phyloP scores from a whole-genome alignment of 139 green algal species.

The Pycnococcus provasolii region DNA sequence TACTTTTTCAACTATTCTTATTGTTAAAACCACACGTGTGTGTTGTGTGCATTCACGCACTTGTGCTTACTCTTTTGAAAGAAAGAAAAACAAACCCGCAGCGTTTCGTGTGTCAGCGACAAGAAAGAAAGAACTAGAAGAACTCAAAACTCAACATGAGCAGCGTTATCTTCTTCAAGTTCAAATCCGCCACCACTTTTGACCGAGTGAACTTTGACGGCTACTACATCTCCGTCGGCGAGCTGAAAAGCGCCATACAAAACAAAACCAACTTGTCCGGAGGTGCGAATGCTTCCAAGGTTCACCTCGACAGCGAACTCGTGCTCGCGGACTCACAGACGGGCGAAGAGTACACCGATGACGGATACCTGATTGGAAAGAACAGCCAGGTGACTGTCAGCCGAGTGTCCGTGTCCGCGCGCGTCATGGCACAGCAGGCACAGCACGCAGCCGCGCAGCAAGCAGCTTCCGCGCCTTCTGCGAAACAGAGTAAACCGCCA shows the following conservation, averaged over 20 bases:
- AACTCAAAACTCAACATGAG: too few species aligned
- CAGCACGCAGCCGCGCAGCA: too few species aligned
- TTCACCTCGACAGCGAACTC: conserved; percentile 4
- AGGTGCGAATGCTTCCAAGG: background rate
- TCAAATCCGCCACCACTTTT: conserved; percentile 35
- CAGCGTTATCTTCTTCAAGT: conserved; percentile 33
- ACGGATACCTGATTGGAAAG: conserved; percentile 9
- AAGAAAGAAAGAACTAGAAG: too few species aligned
- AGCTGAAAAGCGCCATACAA: conserved; percentile 37
- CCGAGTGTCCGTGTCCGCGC: conserved; percentile 20
- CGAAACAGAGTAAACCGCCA: too few species aligned
- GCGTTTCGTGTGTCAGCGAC: too few species aligned
- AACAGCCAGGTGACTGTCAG: conserved; percentile 37
- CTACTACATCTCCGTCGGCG: conserved; percentile 36
- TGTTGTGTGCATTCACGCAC: too few species aligned
- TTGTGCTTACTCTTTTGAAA: too few species aligned
- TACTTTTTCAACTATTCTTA: too few species aligned
- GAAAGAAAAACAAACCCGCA: too few species aligned
- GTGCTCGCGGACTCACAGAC: conserved; percentile 9
- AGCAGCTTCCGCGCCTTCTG: too few species aligned
- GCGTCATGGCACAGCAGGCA: too few species aligned
- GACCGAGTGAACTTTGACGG: conserved; percentile 38
- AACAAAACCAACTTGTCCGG: conserved; percentile 12
- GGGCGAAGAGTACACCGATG: conserved; percentile 15
- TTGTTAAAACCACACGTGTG: too few species aligned